Conservation (phyloP, 257 asterid species). For the Nicotiana sylvestris region DNA sequence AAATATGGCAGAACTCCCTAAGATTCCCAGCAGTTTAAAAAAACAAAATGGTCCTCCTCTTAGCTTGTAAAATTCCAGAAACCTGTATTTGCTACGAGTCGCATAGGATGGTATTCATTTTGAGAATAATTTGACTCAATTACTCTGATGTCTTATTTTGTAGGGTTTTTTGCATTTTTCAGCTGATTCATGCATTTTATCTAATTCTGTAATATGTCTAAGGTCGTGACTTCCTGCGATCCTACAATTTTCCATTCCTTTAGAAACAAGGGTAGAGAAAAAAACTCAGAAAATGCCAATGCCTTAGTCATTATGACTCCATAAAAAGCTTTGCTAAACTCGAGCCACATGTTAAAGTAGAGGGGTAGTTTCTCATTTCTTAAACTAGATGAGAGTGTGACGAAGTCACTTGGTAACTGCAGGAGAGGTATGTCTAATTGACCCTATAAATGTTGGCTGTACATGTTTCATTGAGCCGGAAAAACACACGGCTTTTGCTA, state of each 20-base stretch:
- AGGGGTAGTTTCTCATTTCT: neutral
- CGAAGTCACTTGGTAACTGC: neutral
- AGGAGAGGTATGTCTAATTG: neutral
- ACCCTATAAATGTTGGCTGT: neutral
- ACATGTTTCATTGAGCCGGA: neutral
- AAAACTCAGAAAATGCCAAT: neutral
- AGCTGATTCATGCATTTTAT: neutral
- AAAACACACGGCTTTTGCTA: neutral
- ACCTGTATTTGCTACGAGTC: neutral
- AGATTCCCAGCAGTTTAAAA: neutral
- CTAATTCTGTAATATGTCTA: neutral
- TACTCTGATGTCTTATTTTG: neutral
- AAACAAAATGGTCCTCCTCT: neutral
- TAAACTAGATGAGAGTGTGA: neutral
- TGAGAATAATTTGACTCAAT: neutral
- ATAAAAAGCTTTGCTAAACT: neutral
- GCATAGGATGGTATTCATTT: neutral
- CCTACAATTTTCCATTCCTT: neutral
- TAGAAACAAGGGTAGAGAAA: neutral
- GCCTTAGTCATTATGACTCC: neutral
- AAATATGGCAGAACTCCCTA: neutral
- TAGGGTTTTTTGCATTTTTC: neutral
- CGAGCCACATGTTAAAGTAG: neutral
- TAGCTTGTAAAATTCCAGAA: neutral
- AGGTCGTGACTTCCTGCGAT: neutral